Evolutionary conservation across 2,329 filamentous ascomycete genomes (phyloP), one percentile per base, ranked within the genome.

Genomic region (Harringtonia aguacate): DNA sequence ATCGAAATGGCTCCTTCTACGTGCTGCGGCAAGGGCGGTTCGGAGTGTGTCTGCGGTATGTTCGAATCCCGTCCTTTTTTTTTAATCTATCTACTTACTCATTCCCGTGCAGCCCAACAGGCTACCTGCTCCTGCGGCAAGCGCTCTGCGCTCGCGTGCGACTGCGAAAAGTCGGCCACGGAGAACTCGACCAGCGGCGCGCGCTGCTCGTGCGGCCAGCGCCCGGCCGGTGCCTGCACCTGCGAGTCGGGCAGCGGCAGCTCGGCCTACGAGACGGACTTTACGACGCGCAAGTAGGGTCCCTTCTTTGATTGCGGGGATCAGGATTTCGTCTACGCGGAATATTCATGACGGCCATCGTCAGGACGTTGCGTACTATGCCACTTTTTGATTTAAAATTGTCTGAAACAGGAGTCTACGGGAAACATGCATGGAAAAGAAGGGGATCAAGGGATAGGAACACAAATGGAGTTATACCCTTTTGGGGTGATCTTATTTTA

Each of bases 71-170:
- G 2, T 12, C 10, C 5, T 20, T n/a, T 6, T 29, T 12, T 27
- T 4, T 4, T 14, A 22, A 8, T 44, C 33, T 20, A 17, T 20
- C 14, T 20, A n/a, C 35, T 29, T 38, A 28, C 42, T 21, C 24
- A n/a, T n/a, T n/a, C 38, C 36, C 36, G 29, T 31, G 53, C 57
- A 77, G 78, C 77, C 54, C 63, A 77, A 55, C 72, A 81, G 63
- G 79, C 79, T 9, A 81, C 72, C 48, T 95, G 88, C 77, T 94
- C 86, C 15, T 97, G 90, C 62, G 90, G 90, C 59, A 80, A 95
- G 70, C 76, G 92, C 61, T 77, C 80, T 4, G 90, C 90, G 40
- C 78, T 95, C 39, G 73, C 89, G 61, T 97, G 90, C 77, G 84
- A 72, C 50, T 95, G 90, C 69, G 78, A 78, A 56, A 89, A 86